Base-by-base conservation (phyloP, 441 rosid genomes). In the Capsella rubella region DNA sequence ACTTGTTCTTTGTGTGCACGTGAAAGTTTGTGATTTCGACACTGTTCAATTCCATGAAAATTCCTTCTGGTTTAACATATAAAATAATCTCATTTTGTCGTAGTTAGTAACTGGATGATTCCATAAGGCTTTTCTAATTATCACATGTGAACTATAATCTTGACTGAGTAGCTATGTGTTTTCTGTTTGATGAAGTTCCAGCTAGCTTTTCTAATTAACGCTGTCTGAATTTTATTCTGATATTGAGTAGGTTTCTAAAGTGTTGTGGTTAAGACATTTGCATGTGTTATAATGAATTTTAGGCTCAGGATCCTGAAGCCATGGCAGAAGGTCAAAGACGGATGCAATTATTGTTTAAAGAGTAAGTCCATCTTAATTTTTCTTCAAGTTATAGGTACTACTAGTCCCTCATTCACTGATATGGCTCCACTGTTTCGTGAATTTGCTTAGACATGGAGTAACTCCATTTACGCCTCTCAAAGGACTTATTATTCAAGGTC, bases 401-500 rank as follows among this genome's bases (percentile, higher is more conserved):
- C 27, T 40, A 40, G 57, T 6, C 66, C 27, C 37, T 35, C 34
- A 0, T 73, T 67, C 28, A 8, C 47, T 78, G 78, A 73, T 67
- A 52, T 64, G 34, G 13, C 5, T 59, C 25, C 55, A 71, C 52
- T 73, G 51, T 49, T 42, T 54, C 12, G 16, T 73, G 71, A 63
- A 62, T 63, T 51, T 58, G 59, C 58, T 58, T 65, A 79, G 82
- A 61, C 76, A 82, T 79, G 86, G 86, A 27, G 73, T 85, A 66
- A 74, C 71, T 75, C 86, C 84, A 13, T 69, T 85, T 51, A 81
- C 84, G 46, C 88, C 86, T 29, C 75, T 85, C 55, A 85, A 85
- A 78, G 86, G 86, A 69, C 75, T 85, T 55, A 67, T 85, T 54
- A 79, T 85, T 60, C 88, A 83, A 79, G 86, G 82, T 37, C 86